These are phyloP conservation scores for Trametopsis cervina DNA, from an alignment of 768 basidiomycete genomes.

Conservation along the genomic window DNA sequence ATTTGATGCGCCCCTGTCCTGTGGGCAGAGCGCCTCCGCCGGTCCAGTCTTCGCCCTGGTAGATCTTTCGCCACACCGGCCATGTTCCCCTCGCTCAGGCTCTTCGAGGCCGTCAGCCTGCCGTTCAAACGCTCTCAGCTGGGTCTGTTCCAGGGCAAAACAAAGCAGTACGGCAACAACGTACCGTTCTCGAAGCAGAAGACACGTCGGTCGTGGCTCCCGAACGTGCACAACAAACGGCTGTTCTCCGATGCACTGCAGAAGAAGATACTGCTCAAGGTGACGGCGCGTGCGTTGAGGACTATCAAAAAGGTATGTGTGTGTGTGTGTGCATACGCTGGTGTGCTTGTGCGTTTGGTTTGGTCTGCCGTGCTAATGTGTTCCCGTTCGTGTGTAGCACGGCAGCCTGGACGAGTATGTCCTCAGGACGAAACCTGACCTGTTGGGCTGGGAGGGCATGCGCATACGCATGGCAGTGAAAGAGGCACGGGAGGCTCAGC, in stretches of 20 bases:
- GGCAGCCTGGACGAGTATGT: slow-evolving; percentile 36
- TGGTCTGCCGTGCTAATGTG: not conserved
- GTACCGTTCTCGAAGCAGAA: slow-evolving; percentile 87
- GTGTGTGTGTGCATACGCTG: not conserved
- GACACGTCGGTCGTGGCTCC: slow-evolving; percentile 82
- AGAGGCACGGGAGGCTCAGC: slow-evolving; percentile 15
- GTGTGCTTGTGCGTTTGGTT: not conserved
- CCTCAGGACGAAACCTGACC: slow-evolving; percentile 30
- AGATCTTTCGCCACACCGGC: too few relatives aligned
- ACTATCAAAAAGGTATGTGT: slow-evolving; percentile 74
- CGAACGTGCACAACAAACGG: slow-evolving; percentile 77
- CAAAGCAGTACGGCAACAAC: slow-evolving; percentile 78
- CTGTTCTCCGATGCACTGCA: slow-evolving; percentile 61
- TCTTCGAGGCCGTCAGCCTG: slow-evolving; percentile 36
- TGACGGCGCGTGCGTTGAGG: slow-evolving; percentile 70
- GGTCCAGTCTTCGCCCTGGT: not conserved
- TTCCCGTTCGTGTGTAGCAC: slow-evolving; percentile 17
- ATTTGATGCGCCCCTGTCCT: too few relatives aligned
- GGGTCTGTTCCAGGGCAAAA: slow-evolving; percentile 80
- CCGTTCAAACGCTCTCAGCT: slow-evolving; percentile 78
- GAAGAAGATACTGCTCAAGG: slow-evolving; percentile 51
- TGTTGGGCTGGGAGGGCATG: slow-evolving; percentile 36
- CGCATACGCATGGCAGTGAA: slow-evolving; percentile 30
- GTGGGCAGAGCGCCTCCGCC: too few relatives aligned
- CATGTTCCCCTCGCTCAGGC: slow-evolving; percentile 30